A percentile compares a stretch with the other conserved stretches of the same genome.
phyloP scores from a whole-genome alignment of 768 basidiomycete species.

The Lenzites betulinus region DNA sequence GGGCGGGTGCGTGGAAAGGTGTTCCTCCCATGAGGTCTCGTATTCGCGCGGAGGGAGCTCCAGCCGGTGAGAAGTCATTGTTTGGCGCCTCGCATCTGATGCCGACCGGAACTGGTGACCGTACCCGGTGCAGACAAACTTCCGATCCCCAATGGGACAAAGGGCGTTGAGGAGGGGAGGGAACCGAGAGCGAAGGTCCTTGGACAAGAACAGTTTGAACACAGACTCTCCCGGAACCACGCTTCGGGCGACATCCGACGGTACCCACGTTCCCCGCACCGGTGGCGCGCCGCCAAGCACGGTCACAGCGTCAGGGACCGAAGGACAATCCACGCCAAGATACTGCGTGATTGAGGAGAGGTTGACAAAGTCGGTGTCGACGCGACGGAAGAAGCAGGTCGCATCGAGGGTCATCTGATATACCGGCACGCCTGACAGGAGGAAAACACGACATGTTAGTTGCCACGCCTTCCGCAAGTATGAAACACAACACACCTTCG shows the following conservation, averaged over 20 bases:
- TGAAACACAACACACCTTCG: slow-evolving; percentile 53
- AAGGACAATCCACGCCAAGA: slow-evolving; percentile 43
- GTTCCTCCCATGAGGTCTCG: slow-evolving; percentile 31
- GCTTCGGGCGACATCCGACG: slow-evolving; percentile 56
- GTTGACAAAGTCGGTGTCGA: slow-evolving; percentile 81
- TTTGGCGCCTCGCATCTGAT: slow-evolving; percentile 41
- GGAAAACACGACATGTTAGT: slow-evolving; percentile 16
- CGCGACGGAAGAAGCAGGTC: slow-evolving; percentile 62
- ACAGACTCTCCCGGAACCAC: slow-evolving; percentile 53
- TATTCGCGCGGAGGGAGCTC: slow-evolving; percentile 27
- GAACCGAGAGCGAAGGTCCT: slow-evolving; percentile 62
- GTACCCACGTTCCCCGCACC: slow-evolving; percentile 69
- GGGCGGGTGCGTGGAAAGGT: slow-evolving; percentile 28
- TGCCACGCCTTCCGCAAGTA: slow-evolving; percentile 18
- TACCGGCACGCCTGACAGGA: slow-evolving; percentile 62
- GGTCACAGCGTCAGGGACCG: slow-evolving; percentile 47
- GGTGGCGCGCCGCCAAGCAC: slow-evolving; percentile 54
- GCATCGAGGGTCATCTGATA: slow-evolving; percentile 67
- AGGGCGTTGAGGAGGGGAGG: slow-evolving; percentile 63
- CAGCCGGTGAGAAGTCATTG: slow-evolving; percentile 24
- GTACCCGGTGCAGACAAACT: slow-evolving; percentile 37
- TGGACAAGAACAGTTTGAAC: slow-evolving; percentile 61
- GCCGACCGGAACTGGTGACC: slow-evolving; percentile 64
- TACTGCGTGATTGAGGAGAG: slow-evolving; percentile 57
- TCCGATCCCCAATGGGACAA: slow-evolving; percentile 39